Conservation (phyloP, 495 filamentous ascomycete genomes). For the Podospora comata region DNA sequence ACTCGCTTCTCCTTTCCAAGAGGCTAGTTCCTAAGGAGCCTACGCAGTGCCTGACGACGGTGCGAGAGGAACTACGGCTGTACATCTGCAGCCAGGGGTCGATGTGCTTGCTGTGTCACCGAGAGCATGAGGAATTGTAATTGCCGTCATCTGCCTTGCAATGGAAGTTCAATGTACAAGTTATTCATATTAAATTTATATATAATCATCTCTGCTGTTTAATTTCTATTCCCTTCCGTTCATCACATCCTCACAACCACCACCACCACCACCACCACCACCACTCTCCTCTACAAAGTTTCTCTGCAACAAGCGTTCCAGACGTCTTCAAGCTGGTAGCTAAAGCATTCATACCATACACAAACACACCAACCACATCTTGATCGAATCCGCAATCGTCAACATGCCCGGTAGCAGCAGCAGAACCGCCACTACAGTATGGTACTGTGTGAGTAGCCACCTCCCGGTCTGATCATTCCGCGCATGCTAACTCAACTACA, state of each 20-base stretch:
- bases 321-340: neutral
- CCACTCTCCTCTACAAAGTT: neutral
- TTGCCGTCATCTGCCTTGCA: neutral
- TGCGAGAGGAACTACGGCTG: neutral
- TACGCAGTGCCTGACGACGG: neutral
- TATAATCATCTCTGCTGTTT: neutral
- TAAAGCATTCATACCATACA: neutral
- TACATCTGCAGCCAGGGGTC: neutral
- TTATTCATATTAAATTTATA: neutral
- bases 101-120: constrained; percentile 6
- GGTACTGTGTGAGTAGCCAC: constrained; percentile 16
- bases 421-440: neutral
- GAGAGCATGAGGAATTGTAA: neutral
- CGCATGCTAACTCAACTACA: neutral
- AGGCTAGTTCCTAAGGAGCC: neutral
- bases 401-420: neutral
- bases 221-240: no score
- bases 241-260: neutral
- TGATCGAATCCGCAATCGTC: neutral
- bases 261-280: neutral
- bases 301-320: neutral
- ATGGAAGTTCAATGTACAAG: neutral
- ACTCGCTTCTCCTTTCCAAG: neutral
- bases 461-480: neutral
- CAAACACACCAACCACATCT: neutral